Evolutionary conservation across 2,329 filamentous ascomycete genomes (phyloP).

Genomic region (Ustulina deusta): DNA sequence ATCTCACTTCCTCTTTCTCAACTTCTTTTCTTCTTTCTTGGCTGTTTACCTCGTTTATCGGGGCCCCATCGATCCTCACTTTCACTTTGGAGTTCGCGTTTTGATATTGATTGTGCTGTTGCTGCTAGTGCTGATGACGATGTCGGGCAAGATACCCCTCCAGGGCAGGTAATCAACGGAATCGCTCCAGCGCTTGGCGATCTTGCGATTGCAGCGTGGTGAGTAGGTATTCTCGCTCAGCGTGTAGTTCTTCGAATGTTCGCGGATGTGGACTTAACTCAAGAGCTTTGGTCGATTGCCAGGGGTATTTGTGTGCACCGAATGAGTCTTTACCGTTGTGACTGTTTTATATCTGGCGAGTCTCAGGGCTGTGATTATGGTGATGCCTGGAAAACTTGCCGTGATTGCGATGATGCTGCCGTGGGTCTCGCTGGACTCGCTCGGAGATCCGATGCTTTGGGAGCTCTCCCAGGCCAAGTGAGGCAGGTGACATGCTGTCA

Average conservation of each 20-base stretch:
- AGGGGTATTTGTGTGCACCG: conserved; percentile 21
- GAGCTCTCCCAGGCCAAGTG: not conserved
- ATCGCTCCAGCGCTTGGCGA: conserved; percentile 53
- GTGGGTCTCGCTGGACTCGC: not conserved
- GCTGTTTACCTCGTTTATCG: not conserved
- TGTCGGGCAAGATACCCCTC: conserved; percentile 50
- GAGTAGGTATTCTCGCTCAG: conserved; percentile 62
- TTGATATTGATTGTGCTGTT: not conserved
- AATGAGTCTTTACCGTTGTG: not conserved
- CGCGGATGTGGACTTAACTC: conserved; percentile 53
- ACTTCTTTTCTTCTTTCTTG: not conserved
- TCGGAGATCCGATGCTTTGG: not conserved
- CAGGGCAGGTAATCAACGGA: conserved; percentile 53
- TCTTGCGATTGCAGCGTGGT: conserved; percentile 57
- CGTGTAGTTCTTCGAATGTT: conserved; percentile 57
- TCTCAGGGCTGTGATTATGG: not conserved
- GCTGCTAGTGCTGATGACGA: conserved; percentile 35
- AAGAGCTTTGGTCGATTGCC: conserved; percentile 36
- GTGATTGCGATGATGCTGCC: not conserved
- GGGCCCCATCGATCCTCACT: conserved; percentile 15
- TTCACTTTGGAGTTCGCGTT: not conserved
- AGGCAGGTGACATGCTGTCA: not conserved
- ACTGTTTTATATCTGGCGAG: not conserved
- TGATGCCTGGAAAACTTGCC: not conserved
- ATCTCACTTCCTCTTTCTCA: not conserved